Percentiles rank a stretch among this genome's conserved stretches.
phyloP scores from a whole-genome alignment of 768 basidiomycete species.

The Lactarius pseudohatsudake region DNA sequence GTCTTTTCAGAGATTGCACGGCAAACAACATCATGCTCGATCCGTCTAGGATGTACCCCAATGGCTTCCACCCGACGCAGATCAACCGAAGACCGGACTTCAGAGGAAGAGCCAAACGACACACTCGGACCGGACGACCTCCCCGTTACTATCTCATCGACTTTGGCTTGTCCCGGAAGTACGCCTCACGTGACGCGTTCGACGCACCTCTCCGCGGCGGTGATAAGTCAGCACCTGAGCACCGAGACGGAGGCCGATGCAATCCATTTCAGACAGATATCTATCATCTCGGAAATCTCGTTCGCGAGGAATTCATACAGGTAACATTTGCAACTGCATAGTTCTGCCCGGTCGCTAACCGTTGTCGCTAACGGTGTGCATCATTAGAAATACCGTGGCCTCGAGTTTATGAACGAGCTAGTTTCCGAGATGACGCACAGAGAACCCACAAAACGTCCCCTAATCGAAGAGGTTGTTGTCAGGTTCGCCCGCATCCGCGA shows the following conservation, averaged over 20 bases:
- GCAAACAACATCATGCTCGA: constrained; percentile 26
- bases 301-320: constrained; percentile 27
- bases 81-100: constrained; percentile 11
- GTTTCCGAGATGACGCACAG: constrained; percentile 39
- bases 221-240: constrained; percentile 34
- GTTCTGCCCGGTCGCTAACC: not conserved
- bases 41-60: constrained; percentile 18
- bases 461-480: constrained; percentile 39
- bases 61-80: constrained; percentile 20
- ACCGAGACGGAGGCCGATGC: constrained; percentile 8
- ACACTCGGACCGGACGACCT: constrained; percentile 32
- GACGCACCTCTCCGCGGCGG: constrained; percentile 32
- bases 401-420: constrained; percentile 25
- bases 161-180: constrained; percentile 34
- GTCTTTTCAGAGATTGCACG: constrained; percentile 17
- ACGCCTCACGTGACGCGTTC: constrained; percentile 20
- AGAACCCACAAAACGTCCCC: constrained; percentile 39
- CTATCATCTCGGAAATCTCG: constrained; percentile 32
- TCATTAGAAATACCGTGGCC: constrained; percentile 19
- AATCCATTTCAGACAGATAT: constrained; percentile 34
- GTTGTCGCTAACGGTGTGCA: not conserved
- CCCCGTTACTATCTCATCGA: constrained; percentile 36
- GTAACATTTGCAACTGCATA: constrained; percentile 15
- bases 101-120: constrained; percentile 22
- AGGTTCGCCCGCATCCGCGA: constrained; percentile 35